A percentile compares a stretch with the other conserved stretches of the same genome.
phyloP scores from a whole-genome alignment of 208 protist species.

The Baffinella frigidus region DNA sequence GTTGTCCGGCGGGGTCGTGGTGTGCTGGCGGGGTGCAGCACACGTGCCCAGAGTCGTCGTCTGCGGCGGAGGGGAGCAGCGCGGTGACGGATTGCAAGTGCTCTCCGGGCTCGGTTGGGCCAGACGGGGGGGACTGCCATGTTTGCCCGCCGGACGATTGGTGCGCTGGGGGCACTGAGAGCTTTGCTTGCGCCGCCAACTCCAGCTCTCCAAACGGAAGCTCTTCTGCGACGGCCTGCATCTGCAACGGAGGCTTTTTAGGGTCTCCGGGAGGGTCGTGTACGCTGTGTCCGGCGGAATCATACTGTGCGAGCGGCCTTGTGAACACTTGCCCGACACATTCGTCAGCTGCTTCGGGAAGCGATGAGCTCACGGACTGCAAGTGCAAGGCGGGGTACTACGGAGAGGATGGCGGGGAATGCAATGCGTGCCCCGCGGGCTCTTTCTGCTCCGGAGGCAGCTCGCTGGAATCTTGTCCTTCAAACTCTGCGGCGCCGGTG shows the following conservation, averaged over 20 bases:
- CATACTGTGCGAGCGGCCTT: background rate
- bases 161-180: background rate
- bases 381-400: background rate
- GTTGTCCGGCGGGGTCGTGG: background rate
- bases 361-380: background rate
- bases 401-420: background rate
- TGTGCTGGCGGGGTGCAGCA: background rate
- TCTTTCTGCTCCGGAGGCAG: too few relatives aligned
- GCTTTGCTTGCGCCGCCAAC: background rate
- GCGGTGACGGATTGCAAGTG: conserved; percentile 21
- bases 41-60: background rate
- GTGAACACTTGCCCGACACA: background rate
- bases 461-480: background rate
- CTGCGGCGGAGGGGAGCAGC: background rate
- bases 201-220: background rate
- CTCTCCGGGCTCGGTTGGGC: background rate
- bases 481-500: background rate
- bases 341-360: background rate
- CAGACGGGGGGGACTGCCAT: background rate
- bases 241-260: background rate
- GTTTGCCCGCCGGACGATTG: background rate
- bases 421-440: background rate
- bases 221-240: background rate
- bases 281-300: background rate
- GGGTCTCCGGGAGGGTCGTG: background rate